These are phyloP conservation scores for Penicillium paxilli DNA, from an alignment of 495 filamentous ascomycete species.

Conservation along the genomic window DNA sequence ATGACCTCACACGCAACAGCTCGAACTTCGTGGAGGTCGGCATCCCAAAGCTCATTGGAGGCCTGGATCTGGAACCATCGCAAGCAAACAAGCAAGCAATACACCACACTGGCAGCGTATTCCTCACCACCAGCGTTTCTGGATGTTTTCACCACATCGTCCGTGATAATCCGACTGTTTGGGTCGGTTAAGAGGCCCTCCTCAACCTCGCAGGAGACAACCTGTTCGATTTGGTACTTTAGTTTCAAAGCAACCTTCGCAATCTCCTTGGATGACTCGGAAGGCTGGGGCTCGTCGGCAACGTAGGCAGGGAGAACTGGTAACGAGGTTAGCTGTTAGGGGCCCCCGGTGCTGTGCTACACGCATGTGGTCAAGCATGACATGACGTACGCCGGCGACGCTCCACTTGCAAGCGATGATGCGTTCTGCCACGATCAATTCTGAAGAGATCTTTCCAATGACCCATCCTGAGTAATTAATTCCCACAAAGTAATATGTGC, in stretches of 20 bases:
- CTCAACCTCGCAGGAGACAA: conserved; percentile 84
- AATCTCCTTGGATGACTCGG: conserved; percentile 70
- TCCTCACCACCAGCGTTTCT: conserved; percentile 77
- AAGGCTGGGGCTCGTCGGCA: conserved; percentile 26
- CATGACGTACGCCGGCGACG: conserved; percentile 44
- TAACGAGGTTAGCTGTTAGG: conserved; percentile 8
- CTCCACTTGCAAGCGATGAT: conserved; percentile 31
- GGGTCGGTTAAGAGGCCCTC: conserved; percentile 67
- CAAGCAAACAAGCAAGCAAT: conserved; percentile 82
- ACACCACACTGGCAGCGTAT: conserved; percentile 75
- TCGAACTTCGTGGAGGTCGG: conserved; percentile 75
- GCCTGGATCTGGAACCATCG: conserved; percentile 90
- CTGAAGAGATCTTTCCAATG: conserved; percentile 35
- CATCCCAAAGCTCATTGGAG: conserved; percentile 82
- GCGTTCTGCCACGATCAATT: conserved; percentile 19
- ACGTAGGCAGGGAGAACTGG: conserved; percentile 39
- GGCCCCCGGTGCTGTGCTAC: conserved; percentile 26
- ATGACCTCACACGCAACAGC: conserved; percentile 90
- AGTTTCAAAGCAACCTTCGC: conserved; percentile 85
- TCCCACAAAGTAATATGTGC: background rate
- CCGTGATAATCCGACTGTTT: conserved; percentile 82
- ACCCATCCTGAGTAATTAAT: conserved; percentile 30
- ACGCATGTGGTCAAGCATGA: conserved; percentile 21
- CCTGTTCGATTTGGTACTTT: conserved; percentile 87
- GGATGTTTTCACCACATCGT: conserved; percentile 73